Evolutionary conservation across 805 yeast genomes (phyloP).

Genomic region (Debaryomyces maramus): DNA sequence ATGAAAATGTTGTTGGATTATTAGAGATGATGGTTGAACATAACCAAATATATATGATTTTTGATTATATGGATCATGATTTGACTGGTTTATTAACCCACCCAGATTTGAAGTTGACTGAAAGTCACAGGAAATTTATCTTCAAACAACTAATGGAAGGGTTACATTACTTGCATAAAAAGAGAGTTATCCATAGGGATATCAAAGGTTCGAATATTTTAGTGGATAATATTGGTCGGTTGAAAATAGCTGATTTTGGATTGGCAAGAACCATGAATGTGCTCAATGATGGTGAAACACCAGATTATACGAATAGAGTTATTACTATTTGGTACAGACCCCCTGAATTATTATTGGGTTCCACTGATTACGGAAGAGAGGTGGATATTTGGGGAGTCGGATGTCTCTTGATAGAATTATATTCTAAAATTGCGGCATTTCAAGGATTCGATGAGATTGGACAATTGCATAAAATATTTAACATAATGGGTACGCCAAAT

Average conservation of each 20-base stretch:
- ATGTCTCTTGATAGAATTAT: conserved; percentile 81
- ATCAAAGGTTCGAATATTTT: conserved; percentile 80
- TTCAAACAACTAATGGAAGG: conserved; percentile 69
- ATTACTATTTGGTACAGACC: conserved; percentile 98
- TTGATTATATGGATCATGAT: conserved; percentile 93
- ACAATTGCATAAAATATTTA: conserved; percentile 74
- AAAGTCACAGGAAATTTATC: conserved; percentile 65
- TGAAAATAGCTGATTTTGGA: conserved; percentile 82
- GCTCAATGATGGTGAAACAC: conserved; percentile 49
- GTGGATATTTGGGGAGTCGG: conserved; percentile 98
- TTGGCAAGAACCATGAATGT: conserved; percentile 74
- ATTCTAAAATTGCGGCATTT: conserved; percentile 71
- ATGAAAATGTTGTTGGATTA: conserved; percentile 77
- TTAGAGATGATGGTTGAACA: conserved; percentile 87
- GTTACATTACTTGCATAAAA: conserved; percentile 64
- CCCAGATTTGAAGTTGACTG: conserved; percentile 60
- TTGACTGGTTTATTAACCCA: conserved; percentile 83
- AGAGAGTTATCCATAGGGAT: conserved; percentile 73
- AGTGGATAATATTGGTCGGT: conserved; percentile 57
- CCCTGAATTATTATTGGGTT: conserved; percentile 87
- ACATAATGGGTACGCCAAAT: conserved; percentile 85
- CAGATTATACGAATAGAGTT: conserved; percentile 91
- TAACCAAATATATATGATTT: conserved; percentile 79
- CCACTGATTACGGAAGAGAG: conserved; percentile 85
- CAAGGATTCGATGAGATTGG: conserved; percentile 88